These are phyloP conservation scores for Cercospora berteroae DNA, from an alignment of 2,329 filamentous ascomycete species.

Conservation along the genomic window DNA sequence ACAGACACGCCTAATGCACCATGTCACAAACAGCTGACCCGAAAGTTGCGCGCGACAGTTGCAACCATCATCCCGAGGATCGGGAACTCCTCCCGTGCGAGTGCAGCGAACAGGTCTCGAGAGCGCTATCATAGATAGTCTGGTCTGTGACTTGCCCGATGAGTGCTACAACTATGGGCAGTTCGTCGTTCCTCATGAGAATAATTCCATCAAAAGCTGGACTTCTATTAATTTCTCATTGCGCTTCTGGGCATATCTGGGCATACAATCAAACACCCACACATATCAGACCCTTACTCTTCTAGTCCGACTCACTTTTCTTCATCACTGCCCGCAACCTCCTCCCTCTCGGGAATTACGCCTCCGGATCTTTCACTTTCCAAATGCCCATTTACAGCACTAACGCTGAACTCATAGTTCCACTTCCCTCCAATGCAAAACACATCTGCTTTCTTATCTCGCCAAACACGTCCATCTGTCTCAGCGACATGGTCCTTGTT, in stretches of 20 bases:
- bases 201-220: no score
- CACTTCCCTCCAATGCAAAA: constrained; percentile 8
- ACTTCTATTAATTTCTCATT: no score
- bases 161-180: no score
- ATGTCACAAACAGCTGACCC: background rate
- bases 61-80: background rate
- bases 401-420: constrained; percentile 14
- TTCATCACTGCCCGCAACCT: background rate
- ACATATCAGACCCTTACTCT: no score
- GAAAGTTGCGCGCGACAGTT: background rate
- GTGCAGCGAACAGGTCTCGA: background rate
- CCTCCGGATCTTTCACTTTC: constrained; percentile 14
- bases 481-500: background rate
- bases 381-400: constrained; percentile 12
- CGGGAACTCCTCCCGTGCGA: background rate
- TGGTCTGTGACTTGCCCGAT: background rate
- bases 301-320: no score
- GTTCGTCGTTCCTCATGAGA: no score
- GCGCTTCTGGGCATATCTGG: no score
- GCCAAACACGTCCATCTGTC: constrained; percentile 6
- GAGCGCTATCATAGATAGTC: background rate
- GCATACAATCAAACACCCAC: no score
- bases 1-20: no score
- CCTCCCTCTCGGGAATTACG: constrained; percentile 1
- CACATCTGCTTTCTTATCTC: background rate